These are phyloP conservation scores for Botrytis sinoallii DNA, from an alignment of 2,329 filamentous ascomycete species.

Conservation along the genomic window DNA sequence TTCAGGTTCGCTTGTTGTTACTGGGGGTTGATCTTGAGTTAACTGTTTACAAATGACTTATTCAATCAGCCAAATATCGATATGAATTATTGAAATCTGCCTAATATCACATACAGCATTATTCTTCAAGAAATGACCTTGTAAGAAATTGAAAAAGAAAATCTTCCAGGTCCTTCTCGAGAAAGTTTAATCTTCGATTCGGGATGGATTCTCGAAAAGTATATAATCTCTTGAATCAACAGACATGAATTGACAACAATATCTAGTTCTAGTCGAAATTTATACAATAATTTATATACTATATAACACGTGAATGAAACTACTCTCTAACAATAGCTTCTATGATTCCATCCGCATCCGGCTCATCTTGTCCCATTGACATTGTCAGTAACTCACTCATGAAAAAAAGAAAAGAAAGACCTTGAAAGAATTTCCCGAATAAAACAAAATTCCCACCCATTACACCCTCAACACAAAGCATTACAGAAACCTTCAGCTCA, in stretches of 20 bases:
- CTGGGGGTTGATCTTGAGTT: not conserved
- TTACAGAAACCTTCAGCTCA: not conserved
- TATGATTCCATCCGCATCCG: not conserved
- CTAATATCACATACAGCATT: not conserved
- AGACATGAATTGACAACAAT: not conserved
- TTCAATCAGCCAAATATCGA: not conserved
- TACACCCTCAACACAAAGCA: not conserved
- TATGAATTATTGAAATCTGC: not conserved
- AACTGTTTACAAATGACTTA: not conserved
- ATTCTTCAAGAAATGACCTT: not conserved
- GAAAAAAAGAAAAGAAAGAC: fast-evolving
- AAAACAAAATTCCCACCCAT: not conserved
- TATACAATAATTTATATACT: not conserved
- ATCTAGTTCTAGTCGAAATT: fast-evolving
- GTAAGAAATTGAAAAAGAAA: not conserved
- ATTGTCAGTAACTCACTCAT: not conserved
- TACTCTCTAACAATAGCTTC: not conserved
- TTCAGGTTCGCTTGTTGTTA: not conserved
- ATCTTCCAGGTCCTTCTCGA: not conserved
- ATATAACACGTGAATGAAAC: not conserved
- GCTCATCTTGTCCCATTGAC: not conserved
- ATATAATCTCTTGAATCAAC: not conserved
- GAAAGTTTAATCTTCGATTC: not conserved
- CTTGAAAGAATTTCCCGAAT: fast-evolving
- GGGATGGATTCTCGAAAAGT: not conserved